Evolutionary conservation across 2,329 filamentous ascomycete species (phyloP), one percentile per base, ranked within the genome.

Genomic region (Alternaria rosae): DNA sequence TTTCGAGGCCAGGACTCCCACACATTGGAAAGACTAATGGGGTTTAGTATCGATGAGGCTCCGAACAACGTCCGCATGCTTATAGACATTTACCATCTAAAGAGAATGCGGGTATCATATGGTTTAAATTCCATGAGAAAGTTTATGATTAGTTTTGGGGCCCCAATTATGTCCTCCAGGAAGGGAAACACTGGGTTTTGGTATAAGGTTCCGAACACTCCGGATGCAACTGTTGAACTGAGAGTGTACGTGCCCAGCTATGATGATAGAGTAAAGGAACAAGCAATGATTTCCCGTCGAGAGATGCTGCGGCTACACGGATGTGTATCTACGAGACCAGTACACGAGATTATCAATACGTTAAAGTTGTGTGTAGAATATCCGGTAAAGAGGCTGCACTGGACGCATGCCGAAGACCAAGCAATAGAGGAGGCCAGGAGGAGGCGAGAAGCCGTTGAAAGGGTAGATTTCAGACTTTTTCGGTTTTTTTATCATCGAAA

Each of bases 91-190:
- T 55, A 55, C 42, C 28, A 55, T n/a, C 53, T 55, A 8, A 26
- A 42, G 25, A 41, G 53, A 41, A 42, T 55, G 23, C 42, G 42
- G 13, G 53, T 42, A 23, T 12, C 35, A 10, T 21, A 41, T 32
- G 53, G 45, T 12, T 25, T 11, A 35, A 15, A 55, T 25, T 26
- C 17, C 17, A 21, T 45, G 26, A 42, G 53, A 9, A 26, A 23
- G 41, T 55, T 55, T 55, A 17, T 55, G 17, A 55, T 55, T 9
- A 55, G 53, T 55, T 55, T 55, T 13, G 45, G 53, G 23, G 28
- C 20, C 13, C 53, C 28, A 55, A 55, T 55, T 26, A 13, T 17
- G 17, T 41, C 53, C 20, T 25, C 53, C 20, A 13, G 8, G 11
- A 45, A 32, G 35, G 26, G 26, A 35, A 13, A 13, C 4, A 55